These are phyloP conservation scores for Grosmannia serpens DNA, from an alignment of 2,329 filamentous ascomycete species.

Conservation along the genomic window DNA sequence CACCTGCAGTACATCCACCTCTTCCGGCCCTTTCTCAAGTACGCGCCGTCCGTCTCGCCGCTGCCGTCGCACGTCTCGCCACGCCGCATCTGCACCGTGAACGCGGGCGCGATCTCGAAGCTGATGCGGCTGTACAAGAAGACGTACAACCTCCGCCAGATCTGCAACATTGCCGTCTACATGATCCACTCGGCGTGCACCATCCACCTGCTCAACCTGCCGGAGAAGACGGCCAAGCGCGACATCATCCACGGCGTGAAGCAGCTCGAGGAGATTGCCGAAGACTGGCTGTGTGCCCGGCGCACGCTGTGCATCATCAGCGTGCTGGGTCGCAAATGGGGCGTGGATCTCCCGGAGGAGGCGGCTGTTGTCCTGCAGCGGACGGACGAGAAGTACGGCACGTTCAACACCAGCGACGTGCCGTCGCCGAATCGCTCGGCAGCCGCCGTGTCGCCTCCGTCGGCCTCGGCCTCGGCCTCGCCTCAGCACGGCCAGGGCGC, in stretches of 20 bases:
- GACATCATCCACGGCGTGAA: conserved; percentile 87
- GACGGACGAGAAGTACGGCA: conserved; percentile 69
- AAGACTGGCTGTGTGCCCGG: conserved; percentile 85
- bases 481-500: background rate
- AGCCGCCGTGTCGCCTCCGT: conserved; percentile 16
- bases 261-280: conserved; percentile 88
- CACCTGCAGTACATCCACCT: conserved; percentile 84
- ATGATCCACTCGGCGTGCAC: conserved; percentile 91
- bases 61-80: conserved; percentile 81
- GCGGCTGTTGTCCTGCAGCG: conserved; percentile 64
- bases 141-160: conserved; percentile 79
- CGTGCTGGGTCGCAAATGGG: conserved; percentile 80
- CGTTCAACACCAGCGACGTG: conserved; percentile 51
- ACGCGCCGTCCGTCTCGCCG: conserved; percentile 68
- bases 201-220: conserved; percentile 85
- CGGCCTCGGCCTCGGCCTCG: background rate
- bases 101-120: conserved; percentile 82
- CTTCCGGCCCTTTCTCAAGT: conserved; percentile 90
- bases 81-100: conserved; percentile 79
- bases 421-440: conserved; percentile 35
- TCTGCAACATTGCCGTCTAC: conserved; percentile 94
- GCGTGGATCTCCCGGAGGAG: conserved; percentile 75
- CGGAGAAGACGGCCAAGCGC: conserved; percentile 78
- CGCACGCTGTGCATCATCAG: conserved; percentile 77
- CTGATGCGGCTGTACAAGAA: conserved; percentile 91